Conservation (phyloP, 768 basidiomycete species). For the Mycena indigotica region DNA sequence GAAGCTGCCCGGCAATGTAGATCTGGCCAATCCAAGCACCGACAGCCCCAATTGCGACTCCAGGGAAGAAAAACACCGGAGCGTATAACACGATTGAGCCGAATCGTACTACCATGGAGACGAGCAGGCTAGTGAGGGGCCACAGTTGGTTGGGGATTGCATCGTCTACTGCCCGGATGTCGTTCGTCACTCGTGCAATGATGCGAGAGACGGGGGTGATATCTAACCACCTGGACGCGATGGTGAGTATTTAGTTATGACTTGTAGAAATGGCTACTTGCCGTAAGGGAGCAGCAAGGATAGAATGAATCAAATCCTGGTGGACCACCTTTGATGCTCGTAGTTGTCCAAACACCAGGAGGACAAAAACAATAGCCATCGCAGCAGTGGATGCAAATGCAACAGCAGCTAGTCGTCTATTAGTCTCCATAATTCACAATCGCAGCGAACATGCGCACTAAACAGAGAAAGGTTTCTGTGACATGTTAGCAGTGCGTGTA, state of each 20-base stretch:
- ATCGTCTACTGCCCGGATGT: slow-evolving; percentile 38
- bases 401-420: background rate
- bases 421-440: background rate
- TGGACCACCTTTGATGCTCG: slow-evolving; percentile 47
- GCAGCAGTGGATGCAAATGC: background rate
- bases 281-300: slow-evolving; percentile 50
- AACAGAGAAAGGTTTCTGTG: background rate
- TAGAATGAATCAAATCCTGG: slow-evolving; percentile 36
- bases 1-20: slow-evolving; percentile 31
- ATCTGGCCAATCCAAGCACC: slow-evolving; percentile 26
- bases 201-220: slow-evolving; percentile 36
- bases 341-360: slow-evolving; percentile 39
- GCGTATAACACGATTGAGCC: slow-evolving; percentile 30
- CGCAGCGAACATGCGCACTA: background rate
- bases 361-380: slow-evolving; percentile 29
- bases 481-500: background rate
- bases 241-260: background rate
- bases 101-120: slow-evolving; percentile 37
- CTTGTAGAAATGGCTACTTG: slow-evolving; percentile 11
- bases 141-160: slow-evolving; percentile 37
- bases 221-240: background rate
- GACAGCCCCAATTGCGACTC: slow-evolving; percentile 25
- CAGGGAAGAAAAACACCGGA: slow-evolving; percentile 35
- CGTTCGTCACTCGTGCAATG: slow-evolving; percentile 51
- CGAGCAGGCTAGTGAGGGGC: slow-evolving; percentile 29